phyloP scores from a whole-genome alignment of 805 yeast genomes.

The Starmerella riodocensis region DNA sequence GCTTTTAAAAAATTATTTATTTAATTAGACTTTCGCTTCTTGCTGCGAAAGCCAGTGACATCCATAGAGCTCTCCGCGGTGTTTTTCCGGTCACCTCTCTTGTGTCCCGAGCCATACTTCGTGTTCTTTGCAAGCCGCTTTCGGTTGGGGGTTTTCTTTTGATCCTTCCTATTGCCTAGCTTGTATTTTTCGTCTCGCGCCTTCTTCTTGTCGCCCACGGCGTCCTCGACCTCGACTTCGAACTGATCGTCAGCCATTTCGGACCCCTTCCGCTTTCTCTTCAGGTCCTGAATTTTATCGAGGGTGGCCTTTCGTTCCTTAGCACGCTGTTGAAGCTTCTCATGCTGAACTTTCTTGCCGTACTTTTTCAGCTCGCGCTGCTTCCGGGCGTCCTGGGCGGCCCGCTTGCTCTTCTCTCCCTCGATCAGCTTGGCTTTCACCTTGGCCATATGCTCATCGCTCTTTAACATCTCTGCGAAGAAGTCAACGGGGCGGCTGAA shows the following conservation, averaged over 20 bases:
- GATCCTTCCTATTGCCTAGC: constrained; percentile 32
- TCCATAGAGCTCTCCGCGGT: constrained; percentile 62
- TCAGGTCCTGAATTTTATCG: constrained; percentile 80
- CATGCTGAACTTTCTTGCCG: constrained; percentile 93
- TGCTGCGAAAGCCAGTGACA: constrained; percentile 45
- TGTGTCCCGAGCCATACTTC: constrained; percentile 64
- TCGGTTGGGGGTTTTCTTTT: constrained; percentile 38
- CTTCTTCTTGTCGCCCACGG: constrained; percentile 48
- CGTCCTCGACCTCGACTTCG: constrained; percentile 86
- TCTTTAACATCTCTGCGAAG: constrained; percentile 97
- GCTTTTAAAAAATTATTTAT: constrained; percentile 23
- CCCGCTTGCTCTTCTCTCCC: constrained; percentile 62
- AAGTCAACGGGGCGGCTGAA: constrained; percentile 89
- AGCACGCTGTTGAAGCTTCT: constrained; percentile 83
- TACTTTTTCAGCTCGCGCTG: constrained; percentile 92
- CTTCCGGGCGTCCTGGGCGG: constrained; percentile 82
- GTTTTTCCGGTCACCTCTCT: constrained; percentile 58
- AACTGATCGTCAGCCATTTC: constrained; percentile 68
- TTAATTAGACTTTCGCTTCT: constrained; percentile 26
- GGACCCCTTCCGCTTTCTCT: constrained; percentile 63
- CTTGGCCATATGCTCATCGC: constrained; percentile 96
- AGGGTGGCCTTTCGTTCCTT: constrained; percentile 82
- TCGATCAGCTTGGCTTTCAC: constrained; percentile 65
- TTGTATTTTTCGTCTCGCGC: constrained; percentile 27
- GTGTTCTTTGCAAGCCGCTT: constrained; percentile 60